Base-by-base conservation (phyloP, 2,329 filamentous ascomycete genomes). In the Aspergillus sp. region DNA sequence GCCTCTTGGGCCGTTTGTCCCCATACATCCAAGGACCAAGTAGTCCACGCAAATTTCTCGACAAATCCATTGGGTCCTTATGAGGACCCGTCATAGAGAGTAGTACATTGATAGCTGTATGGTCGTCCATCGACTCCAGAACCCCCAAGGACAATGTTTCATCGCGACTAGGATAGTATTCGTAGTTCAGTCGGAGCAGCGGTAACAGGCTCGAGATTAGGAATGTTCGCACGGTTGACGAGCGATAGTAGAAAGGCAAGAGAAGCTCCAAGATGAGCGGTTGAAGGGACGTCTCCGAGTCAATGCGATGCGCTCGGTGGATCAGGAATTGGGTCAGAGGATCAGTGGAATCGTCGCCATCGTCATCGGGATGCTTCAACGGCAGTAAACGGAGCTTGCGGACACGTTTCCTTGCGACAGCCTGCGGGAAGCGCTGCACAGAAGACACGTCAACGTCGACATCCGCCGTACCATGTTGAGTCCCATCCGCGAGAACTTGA, bases 11-110 rank as follows among this genome's bases (percentile, higher is more conserved):
- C 15, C 68, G 61, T 22, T 57, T 68, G 32, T 66, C 63, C 10
- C 76, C 76, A 48, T 72, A 74, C 43, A 79, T 70, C 76, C 76
- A 80, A 8, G 76, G 74, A 3, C 74, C 72, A 24, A 79, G 66
- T 14, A 80, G 54, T 4, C 71, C 67, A 41, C 69, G 68, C 24
- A 80, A 43, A 43, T 80, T 77, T 34, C 71, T 62, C 14, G 64
- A 67, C 29, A 71, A 39, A 34, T 64, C 57, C 37, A 53, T 57
- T 13, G 49, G 48, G 33, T 54, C 51, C 30, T 55, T 50, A 10
- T 52, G 44, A 15, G 54, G 32, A 29, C 52, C 48, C 8, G 56
- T 52, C 40, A 64, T 65, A 20, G 61, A 64, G 35, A 80, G 57
- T 29, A 79, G 58, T 31, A 68, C 49, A 26, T 74, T 68, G 20